phyloP scores from a whole-genome alignment of 371 early-diverging fungal genomes.

The Paraphysoderma sedebokerense region DNA sequence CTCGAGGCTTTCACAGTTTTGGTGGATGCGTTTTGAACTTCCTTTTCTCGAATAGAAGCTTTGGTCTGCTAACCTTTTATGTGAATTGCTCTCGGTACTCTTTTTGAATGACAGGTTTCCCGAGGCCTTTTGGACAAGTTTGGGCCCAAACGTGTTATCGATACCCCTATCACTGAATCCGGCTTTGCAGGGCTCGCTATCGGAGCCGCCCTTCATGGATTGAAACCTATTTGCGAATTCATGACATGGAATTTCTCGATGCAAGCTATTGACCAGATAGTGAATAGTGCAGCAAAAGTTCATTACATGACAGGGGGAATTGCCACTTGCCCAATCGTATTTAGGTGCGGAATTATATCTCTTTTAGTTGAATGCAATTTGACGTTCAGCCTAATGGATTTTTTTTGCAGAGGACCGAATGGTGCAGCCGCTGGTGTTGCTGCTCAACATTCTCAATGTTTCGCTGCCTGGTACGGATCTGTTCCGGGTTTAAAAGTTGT shows the following conservation, averaged over 20 bases:
- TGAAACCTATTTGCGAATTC: slow-evolving; percentile 98
- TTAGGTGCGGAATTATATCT: slow-evolving; percentile 33
- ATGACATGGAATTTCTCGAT: slow-evolving; percentile 99
- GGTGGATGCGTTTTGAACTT: no score
- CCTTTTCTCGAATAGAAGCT: no score
- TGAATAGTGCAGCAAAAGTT: slow-evolving; percentile 98
- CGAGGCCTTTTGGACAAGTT: slow-evolving; percentile 96
- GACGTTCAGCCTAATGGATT: neutral
- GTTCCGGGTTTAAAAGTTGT: slow-evolving; percentile 98
- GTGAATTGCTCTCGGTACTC: neutral
- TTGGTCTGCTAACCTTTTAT: no score
- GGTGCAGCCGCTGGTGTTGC: slow-evolving; percentile 97
- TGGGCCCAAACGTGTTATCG: slow-evolving; percentile 91
- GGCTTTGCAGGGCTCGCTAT: slow-evolving; percentile 98
- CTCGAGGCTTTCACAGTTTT: no score
- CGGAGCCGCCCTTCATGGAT: slow-evolving; percentile 89
- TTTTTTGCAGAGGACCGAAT: slow-evolving; percentile 66
- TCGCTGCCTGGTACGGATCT: slow-evolving; percentile 95
- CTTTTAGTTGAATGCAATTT: neutral
- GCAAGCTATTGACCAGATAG: slow-evolving; percentile 99
- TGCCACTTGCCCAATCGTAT: slow-evolving; percentile 87
- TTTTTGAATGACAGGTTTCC: slow-evolving; percentile 50
- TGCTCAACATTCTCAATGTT: slow-evolving; percentile 99
- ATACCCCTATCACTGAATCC: slow-evolving; percentile 99
- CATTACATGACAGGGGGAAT: slow-evolving; percentile 97